Evolutionary conservation across 345 rosid genomes (phyloP), one percentile per base, ranked within the genome.

Genomic region (Camelina sativa): DNA sequence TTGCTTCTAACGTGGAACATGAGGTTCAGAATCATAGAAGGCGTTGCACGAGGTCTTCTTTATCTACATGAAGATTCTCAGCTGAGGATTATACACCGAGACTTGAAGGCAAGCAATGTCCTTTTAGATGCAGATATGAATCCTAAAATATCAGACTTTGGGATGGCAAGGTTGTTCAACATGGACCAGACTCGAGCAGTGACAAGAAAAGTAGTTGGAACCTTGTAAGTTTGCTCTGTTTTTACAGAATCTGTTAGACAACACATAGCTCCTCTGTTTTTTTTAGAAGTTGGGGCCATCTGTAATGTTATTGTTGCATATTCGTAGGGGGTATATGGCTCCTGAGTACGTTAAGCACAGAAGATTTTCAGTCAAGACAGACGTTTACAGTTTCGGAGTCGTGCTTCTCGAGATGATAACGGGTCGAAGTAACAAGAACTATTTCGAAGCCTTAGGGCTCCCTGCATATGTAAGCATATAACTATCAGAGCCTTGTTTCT

Each of bases 261-360:
- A 52, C 11, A 15, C 3, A 38, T 28, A 57, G 23, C 16, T 34
- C 13, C 22, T 57, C 62, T 56, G 30, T 41, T 61, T 38, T 5
- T 43, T 6, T 43, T 12, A 43, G 47, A 43, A 43, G 1, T 47
- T 47, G 7, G 20, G 52, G 16, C 3, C 8, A 2, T n/a, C 3
- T 47, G 2, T 47, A 17, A 55, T 57, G 48, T 34, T 46, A 47
- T 13, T 25, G 4, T 11, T 57, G 34, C 22, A 46, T 65, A 25
- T 37, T 22, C 50, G 17, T 67, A 85, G 87, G 30, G 87, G 91
- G 1, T 85, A 83, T 60, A 87, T 85, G 86, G 87, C 85, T 62
- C 87, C 83, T 2, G 88, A 85, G 65, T 85, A 83, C 38, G 54
- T 60, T 10, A 79, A n/a, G 55, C 70, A 58, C 0, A 84, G 81